phyloP scores from a whole-genome alignment of 2,329 filamentous ascomycete genomes.

The Aureobasidium sp. region DNA sequence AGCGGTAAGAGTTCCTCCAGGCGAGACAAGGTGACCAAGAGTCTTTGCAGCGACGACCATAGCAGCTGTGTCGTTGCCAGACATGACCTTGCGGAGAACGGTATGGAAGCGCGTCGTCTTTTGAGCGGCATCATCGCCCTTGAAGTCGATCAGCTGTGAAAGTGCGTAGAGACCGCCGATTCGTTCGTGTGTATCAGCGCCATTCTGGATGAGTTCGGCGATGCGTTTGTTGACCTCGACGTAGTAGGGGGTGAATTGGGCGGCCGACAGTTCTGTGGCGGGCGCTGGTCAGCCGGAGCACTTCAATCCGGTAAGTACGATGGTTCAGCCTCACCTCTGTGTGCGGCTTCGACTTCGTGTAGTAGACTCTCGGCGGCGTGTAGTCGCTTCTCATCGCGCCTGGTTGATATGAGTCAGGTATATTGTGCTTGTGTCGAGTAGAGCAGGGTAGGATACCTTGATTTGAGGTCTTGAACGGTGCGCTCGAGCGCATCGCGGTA shows the following conservation, averaged over 20 bases:
- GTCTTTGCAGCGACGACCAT: constrained; percentile 87
- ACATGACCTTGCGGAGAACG: constrained; percentile 77
- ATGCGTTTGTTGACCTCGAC: constrained; percentile 52
- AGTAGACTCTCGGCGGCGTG: constrained; percentile 9
- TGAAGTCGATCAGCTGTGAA: constrained; percentile 90
- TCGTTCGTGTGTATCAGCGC: constrained; percentile 78
- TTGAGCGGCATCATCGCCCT: constrained; percentile 83
- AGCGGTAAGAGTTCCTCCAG: constrained; percentile 87
- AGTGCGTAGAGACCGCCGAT: constrained; percentile 88
- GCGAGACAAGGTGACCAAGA: constrained; percentile 81
- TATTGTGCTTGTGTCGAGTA: background rate
- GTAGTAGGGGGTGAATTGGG: constrained; percentile 9
- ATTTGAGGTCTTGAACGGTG: constrained; percentile 9
- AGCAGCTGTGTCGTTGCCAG: constrained; percentile 83
- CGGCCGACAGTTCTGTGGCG: constrained; percentile 10
- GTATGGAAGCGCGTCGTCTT: constrained; percentile 94
- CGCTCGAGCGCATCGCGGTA: constrained; percentile 13
- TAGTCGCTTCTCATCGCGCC: constrained; percentile 10
- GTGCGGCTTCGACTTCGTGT: constrained; percentile 14
- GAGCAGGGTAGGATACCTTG: background rate
- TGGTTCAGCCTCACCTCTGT: constrained; percentile 3
- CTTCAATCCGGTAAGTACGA: background rate
- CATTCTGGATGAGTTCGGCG: constrained; percentile 70
- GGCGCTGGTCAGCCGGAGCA: background rate
- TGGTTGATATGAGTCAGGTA: background rate